phyloP scores from a whole-genome alignment of 2,329 filamentous ascomycete genomes.

The Rutstroemia sydowiana region DNA sequence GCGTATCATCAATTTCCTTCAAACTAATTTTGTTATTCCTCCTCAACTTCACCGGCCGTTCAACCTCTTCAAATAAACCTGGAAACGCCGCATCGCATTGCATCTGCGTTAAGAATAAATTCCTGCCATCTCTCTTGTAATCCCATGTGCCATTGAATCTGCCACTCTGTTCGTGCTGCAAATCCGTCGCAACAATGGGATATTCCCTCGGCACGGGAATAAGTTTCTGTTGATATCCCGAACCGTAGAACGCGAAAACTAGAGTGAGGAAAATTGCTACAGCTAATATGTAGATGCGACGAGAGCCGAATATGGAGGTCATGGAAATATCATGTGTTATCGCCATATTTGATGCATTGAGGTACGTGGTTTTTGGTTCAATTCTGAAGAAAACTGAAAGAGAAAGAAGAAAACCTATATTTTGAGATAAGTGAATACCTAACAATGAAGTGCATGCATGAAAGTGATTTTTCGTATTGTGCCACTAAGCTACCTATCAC shows the following conservation, averaged over 20 bases:
- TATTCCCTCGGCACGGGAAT: background rate
- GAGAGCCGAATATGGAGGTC: background rate
- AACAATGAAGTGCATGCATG: no score
- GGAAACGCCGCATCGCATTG: constrained; percentile 13
- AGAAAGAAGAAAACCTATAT: background rate
- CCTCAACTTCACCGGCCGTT: constrained; percentile 8
- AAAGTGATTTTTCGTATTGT: no score
- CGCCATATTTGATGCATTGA: background rate
- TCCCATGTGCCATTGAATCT: constrained; percentile 3
- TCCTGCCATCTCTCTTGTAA: constrained; percentile 4
- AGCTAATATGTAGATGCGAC: background rate
- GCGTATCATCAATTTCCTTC: constrained; percentile 7
- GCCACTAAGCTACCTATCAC: no score
- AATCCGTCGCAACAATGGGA: background rate
- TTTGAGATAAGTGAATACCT: no score
- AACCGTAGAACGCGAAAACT: background rate
- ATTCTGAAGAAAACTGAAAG: background rate
- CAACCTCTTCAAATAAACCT: constrained; percentile 13
- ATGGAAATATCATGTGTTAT: background rate
- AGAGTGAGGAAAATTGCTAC: background rate
- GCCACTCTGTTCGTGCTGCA: background rate
- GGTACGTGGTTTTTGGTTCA: background rate
- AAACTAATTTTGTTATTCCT: background rate
- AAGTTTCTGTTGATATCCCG: background rate
- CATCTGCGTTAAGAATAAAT: constrained; percentile 3